Evolutionary conservation across 257 asterid genomes (phyloP).

Genomic region (Nicotiana paniculata): DNA sequence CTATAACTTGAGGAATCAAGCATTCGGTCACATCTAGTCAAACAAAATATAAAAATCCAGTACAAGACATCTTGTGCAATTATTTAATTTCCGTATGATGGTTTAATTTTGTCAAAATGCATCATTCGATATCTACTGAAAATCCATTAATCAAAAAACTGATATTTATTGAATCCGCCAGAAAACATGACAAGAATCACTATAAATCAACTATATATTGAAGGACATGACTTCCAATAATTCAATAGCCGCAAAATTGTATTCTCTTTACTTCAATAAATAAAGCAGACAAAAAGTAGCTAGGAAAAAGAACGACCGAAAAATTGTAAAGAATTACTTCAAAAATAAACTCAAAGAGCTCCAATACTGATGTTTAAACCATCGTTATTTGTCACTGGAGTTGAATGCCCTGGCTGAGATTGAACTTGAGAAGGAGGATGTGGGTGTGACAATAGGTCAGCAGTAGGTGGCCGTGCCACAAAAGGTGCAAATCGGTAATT

Average conservation of each 20-base stretch:
- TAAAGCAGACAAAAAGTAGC: background rate
- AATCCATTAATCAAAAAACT: no score
- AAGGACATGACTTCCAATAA: background rate
- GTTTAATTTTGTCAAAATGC: no score
- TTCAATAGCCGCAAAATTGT: background rate
- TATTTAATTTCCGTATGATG: no score
- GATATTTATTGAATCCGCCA: no score
- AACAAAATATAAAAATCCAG: no score
- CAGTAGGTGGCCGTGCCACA: background rate
- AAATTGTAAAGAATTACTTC: background rate
- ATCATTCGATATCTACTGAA: no score
- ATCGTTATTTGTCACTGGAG: conserved; percentile 1
- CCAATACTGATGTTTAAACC: conserved; percentile 4
- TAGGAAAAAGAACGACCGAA: background rate
- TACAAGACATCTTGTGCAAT: no score
- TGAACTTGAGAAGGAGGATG: background rate
- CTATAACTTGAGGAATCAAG: no score
- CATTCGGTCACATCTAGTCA: no score
- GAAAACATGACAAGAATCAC: no score
- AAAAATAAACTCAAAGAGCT: background rate
- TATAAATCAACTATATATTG: no score
- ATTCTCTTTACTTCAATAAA: background rate
- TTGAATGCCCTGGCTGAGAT: background rate
- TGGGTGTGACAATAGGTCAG: background rate
- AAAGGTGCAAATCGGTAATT: background rate